Percentiles rank a stretch among this genome's conserved stretches.
phyloP scores from a whole-genome alignment of 768 basidiomycete species.

The Hygrocybe coccinea region DNA sequence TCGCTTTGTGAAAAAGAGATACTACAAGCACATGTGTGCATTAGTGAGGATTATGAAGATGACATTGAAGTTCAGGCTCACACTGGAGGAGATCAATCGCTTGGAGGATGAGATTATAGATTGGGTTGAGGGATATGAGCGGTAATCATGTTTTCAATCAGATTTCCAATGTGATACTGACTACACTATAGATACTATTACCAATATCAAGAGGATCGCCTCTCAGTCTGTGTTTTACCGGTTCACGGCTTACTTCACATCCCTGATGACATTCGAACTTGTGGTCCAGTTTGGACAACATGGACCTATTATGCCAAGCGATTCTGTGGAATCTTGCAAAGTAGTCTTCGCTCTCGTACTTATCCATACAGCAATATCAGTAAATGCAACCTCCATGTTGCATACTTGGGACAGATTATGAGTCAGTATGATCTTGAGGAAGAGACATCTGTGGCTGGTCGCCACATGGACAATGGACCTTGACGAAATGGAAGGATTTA shows the following conservation, averaged over 20 bases:
- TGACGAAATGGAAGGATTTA: conserved; percentile 2
- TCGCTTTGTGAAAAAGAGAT: conserved; percentile 27
- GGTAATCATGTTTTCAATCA: conserved; percentile 21
- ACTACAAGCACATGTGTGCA: conserved; percentile 34
- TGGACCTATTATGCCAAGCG: conserved; percentile 37
- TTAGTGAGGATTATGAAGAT: conserved; percentile 33
- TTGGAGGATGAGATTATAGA: conserved; percentile 24
- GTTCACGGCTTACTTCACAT: conserved; percentile 34
- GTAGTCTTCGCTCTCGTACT: conserved; percentile 14
- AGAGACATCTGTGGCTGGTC: conserved; percentile 1
- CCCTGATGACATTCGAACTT: conserved; percentile 23
- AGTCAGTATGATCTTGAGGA: conserved; percentile 22
- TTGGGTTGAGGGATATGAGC: conserved; percentile 38
- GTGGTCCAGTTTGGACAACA: conserved; percentile 31
- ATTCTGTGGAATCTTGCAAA: conserved; percentile 27
- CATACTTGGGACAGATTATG: conserved; percentile 24
- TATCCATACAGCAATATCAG: conserved; percentile 28
- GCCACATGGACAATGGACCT: background rate
- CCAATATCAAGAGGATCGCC: conserved; percentile 21
- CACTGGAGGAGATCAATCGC: conserved; percentile 20
- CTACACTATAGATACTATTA: conserved; percentile 27
- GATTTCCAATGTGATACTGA: background rate
- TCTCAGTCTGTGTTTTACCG: conserved; percentile 27
- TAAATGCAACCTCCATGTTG: conserved; percentile 19
- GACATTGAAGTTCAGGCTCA: conserved; percentile 31